A percentile compares a stretch with the other conserved stretches of the same genome.
Evolutionary conservation across 345 rosid genomes (phyloP).

Genomic region (Dovyalis caffra): DNA sequence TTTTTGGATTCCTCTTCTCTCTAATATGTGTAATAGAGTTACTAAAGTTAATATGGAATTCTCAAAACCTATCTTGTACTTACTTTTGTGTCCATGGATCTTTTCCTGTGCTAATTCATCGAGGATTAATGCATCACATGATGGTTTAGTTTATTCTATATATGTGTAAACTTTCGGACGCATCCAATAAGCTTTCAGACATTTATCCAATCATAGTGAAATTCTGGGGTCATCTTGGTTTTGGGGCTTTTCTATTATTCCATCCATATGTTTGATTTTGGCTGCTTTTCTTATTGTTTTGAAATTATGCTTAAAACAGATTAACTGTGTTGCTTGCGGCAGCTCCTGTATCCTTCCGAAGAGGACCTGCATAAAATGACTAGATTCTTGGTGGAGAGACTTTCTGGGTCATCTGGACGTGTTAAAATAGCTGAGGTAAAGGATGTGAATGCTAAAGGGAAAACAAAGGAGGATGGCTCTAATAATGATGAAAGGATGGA

Average conservation of each 20-base stretch:
- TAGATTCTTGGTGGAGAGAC: slow-evolving; percentile 70
- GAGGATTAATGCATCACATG: too few species aligned
- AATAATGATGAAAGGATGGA: slow-evolving; percentile 33
- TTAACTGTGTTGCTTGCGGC: slow-evolving; percentile 72
- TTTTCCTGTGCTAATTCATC: background rate
- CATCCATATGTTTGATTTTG: background rate
- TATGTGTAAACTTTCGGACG: too few species aligned
- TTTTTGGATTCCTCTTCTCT: too few species aligned
- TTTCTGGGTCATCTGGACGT: slow-evolving; percentile 39
- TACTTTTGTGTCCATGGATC: too few species aligned
- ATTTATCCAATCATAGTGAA: too few species aligned
- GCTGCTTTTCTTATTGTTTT: slow-evolving; percentile 44
- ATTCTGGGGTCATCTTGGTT: too few species aligned
- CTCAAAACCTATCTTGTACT: too few species aligned
- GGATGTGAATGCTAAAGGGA: slow-evolving; percentile 27
- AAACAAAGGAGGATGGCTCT: slow-evolving; percentile 16
- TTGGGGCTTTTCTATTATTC: background rate
- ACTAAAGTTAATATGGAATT: background rate
- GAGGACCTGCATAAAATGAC: slow-evolving; percentile 62
- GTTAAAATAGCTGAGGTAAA: slow-evolving; percentile 27
- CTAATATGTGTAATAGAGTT: too few species aligned
- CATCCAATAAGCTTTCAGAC: too few species aligned
- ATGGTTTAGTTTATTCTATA: too few species aligned
- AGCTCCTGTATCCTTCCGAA: slow-evolving; percentile 78
- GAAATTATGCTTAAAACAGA: slow-evolving; percentile 59